A percentile compares a stretch with the other conserved stretches of the same genome.
Conservation (phyloP, 148 eudicot genomes). For the Chenopodium quinoa region DNA sequence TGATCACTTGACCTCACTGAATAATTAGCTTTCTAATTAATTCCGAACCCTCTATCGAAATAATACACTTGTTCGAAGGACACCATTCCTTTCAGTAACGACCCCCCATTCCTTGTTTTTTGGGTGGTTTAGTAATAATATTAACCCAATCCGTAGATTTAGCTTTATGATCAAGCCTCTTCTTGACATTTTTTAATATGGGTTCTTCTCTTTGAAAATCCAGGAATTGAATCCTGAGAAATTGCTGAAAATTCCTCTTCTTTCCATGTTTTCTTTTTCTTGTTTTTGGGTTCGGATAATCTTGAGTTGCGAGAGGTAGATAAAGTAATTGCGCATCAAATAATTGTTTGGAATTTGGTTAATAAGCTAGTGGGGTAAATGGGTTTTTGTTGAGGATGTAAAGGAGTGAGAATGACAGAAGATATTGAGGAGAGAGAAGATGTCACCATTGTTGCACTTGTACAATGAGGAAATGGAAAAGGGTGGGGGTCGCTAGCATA, state of each 20-base stretch:
- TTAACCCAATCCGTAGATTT: constrained; percentile 75
- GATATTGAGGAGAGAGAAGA: constrained; percentile 49
- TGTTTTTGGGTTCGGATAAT: constrained; percentile 25
- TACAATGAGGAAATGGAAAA: background rate
- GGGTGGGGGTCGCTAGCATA: too few species aligned
- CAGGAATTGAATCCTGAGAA: constrained; percentile 30
- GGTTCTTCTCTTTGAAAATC: constrained; percentile 31
- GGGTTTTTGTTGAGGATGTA: constrained; percentile 25
- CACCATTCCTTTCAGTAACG: too few species aligned
- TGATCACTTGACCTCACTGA: too few species aligned
- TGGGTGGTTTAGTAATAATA: constrained; percentile 61
- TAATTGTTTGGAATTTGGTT: background rate
- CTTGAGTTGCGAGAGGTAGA: constrained; percentile 26
- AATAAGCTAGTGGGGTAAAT: constrained; percentile 16
- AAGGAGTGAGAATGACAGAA: constrained; percentile 40
- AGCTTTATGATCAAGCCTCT: constrained; percentile 58
- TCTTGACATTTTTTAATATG: constrained; percentile 66
- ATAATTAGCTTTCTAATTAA: too few species aligned
- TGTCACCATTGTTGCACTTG: constrained; percentile 24
- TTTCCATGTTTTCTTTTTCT: constrained; percentile 67
- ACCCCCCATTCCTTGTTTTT: too few species aligned
- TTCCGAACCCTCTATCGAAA: too few species aligned
- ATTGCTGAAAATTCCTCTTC: constrained; percentile 69
- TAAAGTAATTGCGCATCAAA: constrained; percentile 31
- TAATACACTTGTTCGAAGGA: too few species aligned